A percentile compares a stretch with the other conserved stretches of the same genome.
Conservation (phyloP, 805 yeast species). For the Diddensiella caesifluorescens region DNA sequence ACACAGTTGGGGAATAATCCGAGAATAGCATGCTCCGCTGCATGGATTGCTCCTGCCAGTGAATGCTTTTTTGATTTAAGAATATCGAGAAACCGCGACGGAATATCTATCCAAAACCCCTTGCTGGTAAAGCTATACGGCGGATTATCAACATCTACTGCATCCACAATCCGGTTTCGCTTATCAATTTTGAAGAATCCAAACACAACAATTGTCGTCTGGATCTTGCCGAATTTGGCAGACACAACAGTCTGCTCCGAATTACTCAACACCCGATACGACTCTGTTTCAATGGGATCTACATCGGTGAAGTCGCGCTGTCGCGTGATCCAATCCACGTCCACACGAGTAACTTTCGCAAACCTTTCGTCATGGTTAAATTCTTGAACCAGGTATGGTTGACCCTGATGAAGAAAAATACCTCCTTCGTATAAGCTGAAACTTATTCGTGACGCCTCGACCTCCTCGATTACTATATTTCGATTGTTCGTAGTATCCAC, state of each 20-base stretch:
- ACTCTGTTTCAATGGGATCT: slow-evolving; percentile 54
- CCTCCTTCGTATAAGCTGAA: slow-evolving; percentile 92
- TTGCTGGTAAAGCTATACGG: slow-evolving; percentile 64
- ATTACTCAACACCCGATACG: slow-evolving; percentile 17
- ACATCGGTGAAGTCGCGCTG: slow-evolving; percentile 93
- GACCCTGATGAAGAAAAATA: slow-evolving; percentile 89
- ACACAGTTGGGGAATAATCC: slow-evolving; percentile 70
- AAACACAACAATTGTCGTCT: slow-evolving; percentile 72
- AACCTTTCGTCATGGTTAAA: slow-evolving; percentile 70
- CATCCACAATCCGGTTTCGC: slow-evolving; percentile 76
- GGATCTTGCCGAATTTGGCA: slow-evolving; percentile 64
- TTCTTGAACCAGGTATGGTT: slow-evolving; percentile 79
- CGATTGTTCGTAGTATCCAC: slow-evolving; percentile 80
- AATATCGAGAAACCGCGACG: slow-evolving; percentile 53
- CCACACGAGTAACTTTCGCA: slow-evolving; percentile 83
- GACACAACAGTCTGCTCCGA: slow-evolving; percentile 1
- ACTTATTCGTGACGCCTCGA: slow-evolving; percentile 82
- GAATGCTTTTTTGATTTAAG: slow-evolving; percentile 55
- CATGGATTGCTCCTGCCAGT: slow-evolving; percentile 92
- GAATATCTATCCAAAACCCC: slow-evolving; percentile 92
- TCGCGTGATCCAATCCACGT: slow-evolving; percentile 89
- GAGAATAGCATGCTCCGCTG: slow-evolving; percentile 87
- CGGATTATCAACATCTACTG: slow-evolving; percentile 87
- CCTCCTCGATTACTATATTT: slow-evolving; percentile 73
- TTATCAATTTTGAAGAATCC: slow-evolving; percentile 88